A percentile compares a stretch with the other conserved stretches of the same genome.
Conservation (phyloP, 257 asterid genomes). For the Solanum dulcamara region DNA sequence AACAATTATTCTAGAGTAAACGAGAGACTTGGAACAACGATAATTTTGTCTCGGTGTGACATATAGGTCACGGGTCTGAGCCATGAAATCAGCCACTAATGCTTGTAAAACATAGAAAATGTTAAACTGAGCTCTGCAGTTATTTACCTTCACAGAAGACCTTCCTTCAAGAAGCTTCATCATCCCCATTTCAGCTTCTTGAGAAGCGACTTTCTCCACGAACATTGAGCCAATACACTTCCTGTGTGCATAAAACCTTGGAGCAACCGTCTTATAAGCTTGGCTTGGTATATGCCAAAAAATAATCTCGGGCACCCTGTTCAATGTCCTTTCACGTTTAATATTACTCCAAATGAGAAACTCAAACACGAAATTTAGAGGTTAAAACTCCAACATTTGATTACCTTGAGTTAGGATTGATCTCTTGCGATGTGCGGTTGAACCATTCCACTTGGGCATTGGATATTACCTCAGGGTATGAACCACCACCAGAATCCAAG, state of each 20-base stretch:
- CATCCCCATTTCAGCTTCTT: slow-evolving; percentile 80
- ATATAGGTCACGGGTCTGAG: not conserved
- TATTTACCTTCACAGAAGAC: slow-evolving; percentile 57
- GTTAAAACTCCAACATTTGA: not conserved
- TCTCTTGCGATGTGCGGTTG: slow-evolving; percentile 30
- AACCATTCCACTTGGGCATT: slow-evolving; percentile 75
- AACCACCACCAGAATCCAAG: slow-evolving; percentile 93
- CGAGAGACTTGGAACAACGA: not conserved
- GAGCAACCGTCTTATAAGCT: slow-evolving; percentile 44
- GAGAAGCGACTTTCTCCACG: slow-evolving; percentile 63
- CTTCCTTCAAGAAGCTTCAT: slow-evolving; percentile 66
- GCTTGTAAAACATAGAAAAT: not conserved
- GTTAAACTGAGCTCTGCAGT: not conserved
- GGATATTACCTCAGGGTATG: slow-evolving; percentile 79
- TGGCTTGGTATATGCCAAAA: slow-evolving; percentile 89
- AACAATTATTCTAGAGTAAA: not conserved
- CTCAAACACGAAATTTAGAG: not conserved
- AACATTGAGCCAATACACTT: slow-evolving; percentile 73
- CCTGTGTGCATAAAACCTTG: slow-evolving; percentile 9
- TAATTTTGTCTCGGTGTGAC: not conserved
- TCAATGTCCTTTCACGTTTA: not conserved
- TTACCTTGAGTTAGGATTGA: slow-evolving; percentile 70
- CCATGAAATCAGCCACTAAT: not conserved
- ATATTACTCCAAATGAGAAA: not conserved
- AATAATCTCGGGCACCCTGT: slow-evolving; percentile 70